A percentile compares a stretch with the other conserved stretches of the same genome.
Evolutionary conservation across 441 rosid species (phyloP).

Genomic region (Oxalis stricta): DNA sequence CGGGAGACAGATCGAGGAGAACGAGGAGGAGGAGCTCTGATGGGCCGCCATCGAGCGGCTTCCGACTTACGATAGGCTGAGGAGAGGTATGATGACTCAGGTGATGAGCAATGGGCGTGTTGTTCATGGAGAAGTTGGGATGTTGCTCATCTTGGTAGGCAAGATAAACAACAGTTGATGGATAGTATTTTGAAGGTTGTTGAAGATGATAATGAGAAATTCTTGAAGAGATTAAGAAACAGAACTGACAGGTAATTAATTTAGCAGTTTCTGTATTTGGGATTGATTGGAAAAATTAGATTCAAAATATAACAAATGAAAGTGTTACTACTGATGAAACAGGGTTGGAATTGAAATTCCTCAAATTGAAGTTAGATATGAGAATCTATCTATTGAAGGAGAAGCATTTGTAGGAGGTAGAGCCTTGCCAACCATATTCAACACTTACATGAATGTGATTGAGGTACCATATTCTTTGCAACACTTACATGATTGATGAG

Average conservation of each 20-base stretch:
- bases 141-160: constrained; percentile 26
- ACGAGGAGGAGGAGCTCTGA: constrained; percentile 49
- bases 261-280: background rate
- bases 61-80: constrained; percentile 42
- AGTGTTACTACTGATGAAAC: background rate
- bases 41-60: constrained; percentile 64
- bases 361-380: constrained; percentile 39
- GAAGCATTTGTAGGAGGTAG: constrained; percentile 48
- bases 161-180: constrained; percentile 30
- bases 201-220: constrained; percentile 44
- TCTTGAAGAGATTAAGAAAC: constrained; percentile 31
- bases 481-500: no score
- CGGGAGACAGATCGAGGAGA: constrained; percentile 37
- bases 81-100: constrained; percentile 27
- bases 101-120: constrained; percentile 28
- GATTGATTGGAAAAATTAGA: no score
- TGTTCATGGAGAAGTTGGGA: constrained; percentile 33
- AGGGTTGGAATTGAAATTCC: constrained; percentile 53
- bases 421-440: constrained; percentile 47
- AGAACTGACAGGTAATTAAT: constrained; percentile 33
- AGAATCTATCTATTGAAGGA: constrained; percentile 37
- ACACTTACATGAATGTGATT: constrained; percentile 25
- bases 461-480: constrained; percentile 22
- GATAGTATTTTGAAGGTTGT: constrained; percentile 32
- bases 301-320: background rate